Conservation (phyloP, 805 yeast species). For the Candida pseudofarinosa region DNA sequence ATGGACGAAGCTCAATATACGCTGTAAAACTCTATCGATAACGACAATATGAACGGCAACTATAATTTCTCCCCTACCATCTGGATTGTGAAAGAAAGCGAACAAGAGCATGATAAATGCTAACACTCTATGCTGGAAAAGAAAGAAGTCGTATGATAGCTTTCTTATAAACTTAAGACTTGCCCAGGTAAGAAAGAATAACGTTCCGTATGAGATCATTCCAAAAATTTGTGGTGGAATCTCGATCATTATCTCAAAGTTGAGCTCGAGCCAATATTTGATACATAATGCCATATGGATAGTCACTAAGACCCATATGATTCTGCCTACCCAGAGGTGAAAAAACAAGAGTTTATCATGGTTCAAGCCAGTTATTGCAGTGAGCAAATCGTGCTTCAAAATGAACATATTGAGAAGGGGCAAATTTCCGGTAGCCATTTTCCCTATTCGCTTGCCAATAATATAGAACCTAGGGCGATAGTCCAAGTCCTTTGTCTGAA, state of each 20-base stretch:
- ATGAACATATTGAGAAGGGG: constrained; percentile 35
- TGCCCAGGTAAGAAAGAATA: constrained; percentile 34
- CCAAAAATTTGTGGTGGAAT: constrained; percentile 53
- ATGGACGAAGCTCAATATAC: constrained; percentile 30
- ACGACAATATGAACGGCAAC: constrained; percentile 42
- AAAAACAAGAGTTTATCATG: constrained; percentile 35
- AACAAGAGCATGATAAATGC: constrained; percentile 41
- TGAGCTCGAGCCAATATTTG: constrained; percentile 39
- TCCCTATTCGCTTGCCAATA: constrained; percentile 40
- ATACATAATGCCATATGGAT: constrained; percentile 31
- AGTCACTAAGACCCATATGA: constrained; percentile 31
- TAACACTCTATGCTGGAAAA: constrained; percentile 40
- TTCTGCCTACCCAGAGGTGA: constrained; percentile 44
- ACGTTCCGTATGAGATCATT: constrained; percentile 38
- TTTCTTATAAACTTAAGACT: constrained; percentile 32
- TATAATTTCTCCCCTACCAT: constrained; percentile 28
- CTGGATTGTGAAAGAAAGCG: constrained; percentile 38
- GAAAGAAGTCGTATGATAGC: constrained; percentile 40
- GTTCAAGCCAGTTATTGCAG: constrained; percentile 38
- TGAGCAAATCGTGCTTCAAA: constrained; percentile 37
- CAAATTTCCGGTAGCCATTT: constrained; percentile 36
- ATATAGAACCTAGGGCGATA: constrained; percentile 38
- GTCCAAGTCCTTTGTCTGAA: constrained; percentile 33
- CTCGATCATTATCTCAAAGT: constrained; percentile 33
- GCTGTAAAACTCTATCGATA: constrained; percentile 32